A percentile compares a stretch with the other conserved stretches of the same genome.
phyloP scores from a whole-genome alignment of 2,329 filamentous ascomycete species.

The Sporothrix brasiliensis region DNA sequence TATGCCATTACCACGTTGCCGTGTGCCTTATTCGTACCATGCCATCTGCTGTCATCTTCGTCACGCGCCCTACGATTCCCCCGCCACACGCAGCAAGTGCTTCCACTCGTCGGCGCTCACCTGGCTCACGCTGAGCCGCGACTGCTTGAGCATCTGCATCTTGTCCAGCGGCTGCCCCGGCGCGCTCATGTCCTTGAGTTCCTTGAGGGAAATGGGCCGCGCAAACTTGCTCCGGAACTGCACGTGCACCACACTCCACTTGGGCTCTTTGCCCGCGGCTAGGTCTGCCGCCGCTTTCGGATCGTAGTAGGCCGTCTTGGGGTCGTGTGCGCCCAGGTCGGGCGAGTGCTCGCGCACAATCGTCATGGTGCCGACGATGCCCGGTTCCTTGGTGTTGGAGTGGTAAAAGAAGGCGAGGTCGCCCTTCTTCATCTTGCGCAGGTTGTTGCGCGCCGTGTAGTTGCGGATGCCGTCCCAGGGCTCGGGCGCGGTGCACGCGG shows the following conservation, averaged over 20 bases:
- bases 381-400: slow-evolving; percentile 87
- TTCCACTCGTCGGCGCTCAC: slow-evolving; percentile 68
- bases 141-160: slow-evolving; percentile 82
- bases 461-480: slow-evolving; percentile 76
- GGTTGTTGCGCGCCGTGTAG: slow-evolving; percentile 78
- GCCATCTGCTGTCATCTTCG: neutral
- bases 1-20: neutral
- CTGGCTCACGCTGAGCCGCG: slow-evolving; percentile 77
- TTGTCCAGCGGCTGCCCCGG: slow-evolving; percentile 62
- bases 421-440: slow-evolving; percentile 86
- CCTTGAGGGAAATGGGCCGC: slow-evolving; percentile 68
- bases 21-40: neutral
- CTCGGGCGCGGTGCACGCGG: slow-evolving; percentile 72
- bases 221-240: slow-evolving; percentile 82
- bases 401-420: slow-evolving; percentile 98
- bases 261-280: slow-evolving; percentile 49
- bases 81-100: slow-evolving; percentile 59
- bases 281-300: slow-evolving; percentile 64
- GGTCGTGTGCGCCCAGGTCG: slow-evolving; percentile 74
- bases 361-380: slow-evolving; percentile 85
- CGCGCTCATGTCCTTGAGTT: slow-evolving; percentile 66
- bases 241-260: slow-evolving; percentile 90
- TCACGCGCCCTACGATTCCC: slow-evolving; percentile 42
- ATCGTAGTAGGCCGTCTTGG: slow-evolving; percentile 80
- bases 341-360: slow-evolving; percentile 81